These are phyloP conservation scores for Colletotrichum tanaceti DNA, from an alignment of 2,329 filamentous ascomycete genomes.

Conservation along the genomic window DNA sequence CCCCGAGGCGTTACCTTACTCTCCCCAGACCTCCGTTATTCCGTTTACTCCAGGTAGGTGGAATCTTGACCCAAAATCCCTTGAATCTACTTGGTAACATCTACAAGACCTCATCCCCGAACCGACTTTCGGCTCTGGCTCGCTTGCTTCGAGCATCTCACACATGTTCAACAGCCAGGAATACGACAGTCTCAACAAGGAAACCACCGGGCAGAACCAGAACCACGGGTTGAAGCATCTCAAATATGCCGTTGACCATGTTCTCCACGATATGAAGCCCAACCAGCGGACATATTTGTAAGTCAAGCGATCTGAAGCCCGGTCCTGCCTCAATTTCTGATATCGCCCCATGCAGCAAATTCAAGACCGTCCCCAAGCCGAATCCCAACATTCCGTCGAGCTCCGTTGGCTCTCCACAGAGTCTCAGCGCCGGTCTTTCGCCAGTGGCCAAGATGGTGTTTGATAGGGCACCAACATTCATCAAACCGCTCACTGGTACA, in stretches of 20 bases:
- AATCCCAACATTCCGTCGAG: constrained; percentile 46
- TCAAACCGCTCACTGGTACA: constrained; percentile 54
- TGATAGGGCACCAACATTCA: constrained; percentile 55
- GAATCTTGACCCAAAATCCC: neutral
- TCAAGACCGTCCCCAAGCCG: constrained; percentile 61
- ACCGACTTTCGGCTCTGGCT: constrained; percentile 68
- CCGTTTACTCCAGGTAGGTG: constrained; percentile 79
- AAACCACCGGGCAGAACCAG: constrained; percentile 71
- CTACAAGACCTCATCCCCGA: constrained; percentile 72
- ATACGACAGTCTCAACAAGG: constrained; percentile 77
- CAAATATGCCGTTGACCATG: constrained; percentile 77
- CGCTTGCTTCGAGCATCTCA: constrained; percentile 62
- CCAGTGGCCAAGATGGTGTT: constrained; percentile 64
- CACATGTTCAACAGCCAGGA: constrained; percentile 64
- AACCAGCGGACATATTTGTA: constrained; percentile 79
- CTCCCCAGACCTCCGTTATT: constrained; percentile 82
- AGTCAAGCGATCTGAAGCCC: constrained; percentile 42
- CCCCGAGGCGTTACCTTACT: constrained; percentile 83
- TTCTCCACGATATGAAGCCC: constrained; percentile 78
- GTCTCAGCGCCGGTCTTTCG: constrained; percentile 57
- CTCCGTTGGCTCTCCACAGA: constrained; percentile 24
- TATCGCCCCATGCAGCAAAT: constrained; percentile 59
- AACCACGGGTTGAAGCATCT: constrained; percentile 60
- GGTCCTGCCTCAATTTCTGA: constrained; percentile 45
- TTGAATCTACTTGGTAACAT: neutral